Percentiles rank a stretch among this genome's conserved stretches.
Evolutionary conservation across 805 yeast genomes (phyloP).

Genomic region (Starmerella riodocensis): DNA sequence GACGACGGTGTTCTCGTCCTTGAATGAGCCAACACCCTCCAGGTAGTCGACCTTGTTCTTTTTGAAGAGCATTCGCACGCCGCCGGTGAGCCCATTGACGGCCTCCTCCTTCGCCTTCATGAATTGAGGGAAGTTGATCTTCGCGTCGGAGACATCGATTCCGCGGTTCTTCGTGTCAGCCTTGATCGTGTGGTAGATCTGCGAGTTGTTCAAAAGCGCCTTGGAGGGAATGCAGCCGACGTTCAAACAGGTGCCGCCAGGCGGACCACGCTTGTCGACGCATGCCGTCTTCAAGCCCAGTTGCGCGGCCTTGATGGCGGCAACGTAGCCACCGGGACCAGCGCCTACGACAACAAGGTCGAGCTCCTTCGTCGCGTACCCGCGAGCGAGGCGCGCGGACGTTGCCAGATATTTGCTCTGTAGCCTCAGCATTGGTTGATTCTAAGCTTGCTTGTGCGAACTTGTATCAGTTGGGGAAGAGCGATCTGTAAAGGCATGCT

Average conservation of each 20-base stretch:
- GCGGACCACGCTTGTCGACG: slow-evolving; percentile 86
- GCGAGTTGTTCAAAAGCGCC: slow-evolving; percentile 88
- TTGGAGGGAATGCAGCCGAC: slow-evolving; percentile 99
- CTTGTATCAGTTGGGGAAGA: too few species aligned
- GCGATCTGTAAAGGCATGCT: too few species aligned
- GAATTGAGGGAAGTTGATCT: slow-evolving; percentile 61
- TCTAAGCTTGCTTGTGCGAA: too few species aligned
- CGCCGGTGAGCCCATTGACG: slow-evolving; percentile 80
- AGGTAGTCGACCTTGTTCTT: slow-evolving; percentile 88
- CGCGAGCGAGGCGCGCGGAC: slow-evolving; percentile 11
- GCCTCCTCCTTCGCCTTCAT: slow-evolving; percentile 87
- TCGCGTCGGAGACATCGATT: slow-evolving; percentile 65
- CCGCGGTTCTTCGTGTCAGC: slow-evolving; percentile 81
- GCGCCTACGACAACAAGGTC: slow-evolving; percentile 95
- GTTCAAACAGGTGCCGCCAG: slow-evolving; percentile 97
- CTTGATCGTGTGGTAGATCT: slow-evolving; percentile 74
- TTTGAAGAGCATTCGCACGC: slow-evolving; percentile 89
- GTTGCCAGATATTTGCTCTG: slow-evolving; percentile 11
- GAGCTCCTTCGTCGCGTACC: slow-evolving; percentile 38
- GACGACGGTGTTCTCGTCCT: slow-evolving; percentile 61
- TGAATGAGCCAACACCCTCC: slow-evolving; percentile 85
- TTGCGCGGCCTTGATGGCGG: slow-evolving; percentile 98
- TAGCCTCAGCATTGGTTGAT: slow-evolving; percentile 13
- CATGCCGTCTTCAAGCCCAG: slow-evolving; percentile 89
- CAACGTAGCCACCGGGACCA: slow-evolving; percentile 99